phyloP scores from a whole-genome alignment of 805 yeast species.

The Pichia insulana region DNA sequence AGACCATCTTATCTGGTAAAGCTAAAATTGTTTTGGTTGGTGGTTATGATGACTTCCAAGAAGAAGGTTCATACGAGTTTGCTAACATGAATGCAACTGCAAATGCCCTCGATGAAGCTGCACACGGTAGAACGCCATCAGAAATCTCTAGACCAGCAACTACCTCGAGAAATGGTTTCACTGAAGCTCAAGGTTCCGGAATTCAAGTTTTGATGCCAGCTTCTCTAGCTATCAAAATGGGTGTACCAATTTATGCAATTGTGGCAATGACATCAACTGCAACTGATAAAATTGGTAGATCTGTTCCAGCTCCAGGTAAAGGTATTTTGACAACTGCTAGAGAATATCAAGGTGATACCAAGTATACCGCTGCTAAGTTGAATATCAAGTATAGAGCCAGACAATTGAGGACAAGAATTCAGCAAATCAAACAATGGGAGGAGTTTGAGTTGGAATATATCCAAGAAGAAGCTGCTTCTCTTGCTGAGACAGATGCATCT shows the following conservation, averaged over 20 bases:
- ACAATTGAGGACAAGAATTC: slow-evolving; percentile 72
- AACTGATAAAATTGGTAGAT: slow-evolving; percentile 95
- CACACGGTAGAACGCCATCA: slow-evolving; percentile 92
- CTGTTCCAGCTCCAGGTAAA: slow-evolving; percentile 99
- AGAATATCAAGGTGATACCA: slow-evolving; percentile 76
- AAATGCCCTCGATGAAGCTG: slow-evolving; percentile 78
- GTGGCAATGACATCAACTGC: slow-evolving; percentile 95
- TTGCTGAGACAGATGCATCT: slow-evolving; percentile 38
- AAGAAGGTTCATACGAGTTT: slow-evolving; percentile 96
- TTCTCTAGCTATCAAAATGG: slow-evolving; percentile 90
- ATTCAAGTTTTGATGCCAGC: slow-evolving; percentile 95
- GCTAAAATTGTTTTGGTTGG: slow-evolving; percentile 96
- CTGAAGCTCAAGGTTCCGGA: slow-evolving; percentile 99
- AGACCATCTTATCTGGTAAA: slow-evolving; percentile 85
- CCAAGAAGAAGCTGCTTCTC: slow-evolving; percentile 57
- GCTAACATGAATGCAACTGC: slow-evolving; percentile 99
- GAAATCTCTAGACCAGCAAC: slow-evolving; percentile 99
- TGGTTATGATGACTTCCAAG: slow-evolving; percentile 99
- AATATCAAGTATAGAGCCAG: slow-evolving; percentile 89
- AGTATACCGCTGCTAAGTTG: slow-evolving; percentile 71
- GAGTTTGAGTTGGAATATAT: slow-evolving; percentile 68
- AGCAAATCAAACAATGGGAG: slow-evolving; percentile 76
- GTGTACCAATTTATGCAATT: slow-evolving; percentile 97
- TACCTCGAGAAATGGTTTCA: slow-evolving; percentile 91
- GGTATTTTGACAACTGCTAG: slow-evolving; percentile 98